A percentile compares a stretch with the other conserved stretches of the same genome.
Conservation (phyloP, 225 moss, liverwort and hornwort genomes). For the Rhytidiadelphus loreus region DNA sequence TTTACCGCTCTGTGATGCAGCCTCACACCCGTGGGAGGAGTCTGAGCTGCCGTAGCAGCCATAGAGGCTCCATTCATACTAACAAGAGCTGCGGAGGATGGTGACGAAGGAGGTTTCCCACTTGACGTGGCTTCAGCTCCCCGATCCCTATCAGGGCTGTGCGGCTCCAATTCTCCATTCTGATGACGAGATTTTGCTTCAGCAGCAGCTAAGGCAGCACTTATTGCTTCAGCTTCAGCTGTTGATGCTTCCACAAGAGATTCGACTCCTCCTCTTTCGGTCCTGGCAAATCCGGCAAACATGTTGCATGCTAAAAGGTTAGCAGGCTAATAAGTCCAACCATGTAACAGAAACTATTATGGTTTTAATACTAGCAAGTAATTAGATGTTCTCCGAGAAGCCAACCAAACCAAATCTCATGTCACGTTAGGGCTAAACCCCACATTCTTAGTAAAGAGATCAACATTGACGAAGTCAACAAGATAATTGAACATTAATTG, state of each 20-base stretch:
- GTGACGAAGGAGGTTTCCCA: slow-evolving; percentile 42
- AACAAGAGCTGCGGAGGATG: slow-evolving; percentile 17
- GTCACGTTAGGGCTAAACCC: background rate
- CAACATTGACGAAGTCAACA: background rate
- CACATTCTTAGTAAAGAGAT: background rate
- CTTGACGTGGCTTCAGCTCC: slow-evolving; percentile 46
- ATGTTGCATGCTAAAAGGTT: background rate
- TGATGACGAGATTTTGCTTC: slow-evolving; percentile 42
- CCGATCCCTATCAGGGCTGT: slow-evolving; percentile 33
- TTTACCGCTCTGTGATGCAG: slow-evolving; percentile 59
- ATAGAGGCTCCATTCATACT: slow-evolving; percentile 22
- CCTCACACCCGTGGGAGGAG: slow-evolving; percentile 50
- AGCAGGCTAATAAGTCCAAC: background rate
- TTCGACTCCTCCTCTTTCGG: slow-evolving; percentile 52
- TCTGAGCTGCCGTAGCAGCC: slow-evolving; percentile 17
- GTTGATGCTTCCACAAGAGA: slow-evolving; percentile 64
- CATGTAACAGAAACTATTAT: background rate
- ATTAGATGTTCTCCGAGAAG: background rate
- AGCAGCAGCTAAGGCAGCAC: slow-evolving; percentile 54
- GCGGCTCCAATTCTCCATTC: slow-evolving; percentile 30
- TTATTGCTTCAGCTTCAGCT: slow-evolving; percentile 65
- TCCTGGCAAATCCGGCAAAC: slow-evolving; percentile 1
- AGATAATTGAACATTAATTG: background rate
- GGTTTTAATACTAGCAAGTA: background rate
- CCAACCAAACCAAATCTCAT: background rate